Conservation (phyloP, 768 basidiomycete genomes). For the Hypholoma fasciculare region DNA sequence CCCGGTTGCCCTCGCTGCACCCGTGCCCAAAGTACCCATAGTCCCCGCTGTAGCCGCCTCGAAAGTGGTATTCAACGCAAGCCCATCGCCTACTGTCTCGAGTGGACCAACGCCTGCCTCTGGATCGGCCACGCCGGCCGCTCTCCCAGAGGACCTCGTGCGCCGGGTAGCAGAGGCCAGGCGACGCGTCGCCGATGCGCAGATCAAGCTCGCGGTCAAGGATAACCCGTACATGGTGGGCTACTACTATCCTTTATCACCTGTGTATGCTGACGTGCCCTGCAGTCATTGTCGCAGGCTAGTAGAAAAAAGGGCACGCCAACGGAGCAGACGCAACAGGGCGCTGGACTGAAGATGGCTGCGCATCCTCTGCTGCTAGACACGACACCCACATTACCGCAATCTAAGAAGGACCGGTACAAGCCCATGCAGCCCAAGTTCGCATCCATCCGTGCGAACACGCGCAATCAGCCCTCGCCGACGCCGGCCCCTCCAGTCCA, state of each 20-base stretch:
- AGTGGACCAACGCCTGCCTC: conserved; percentile 45
- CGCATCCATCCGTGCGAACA: conserved; percentile 90
- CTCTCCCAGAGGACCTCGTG: conserved; percentile 60
- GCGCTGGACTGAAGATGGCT: conserved; percentile 86
- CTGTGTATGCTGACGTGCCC: neutral
- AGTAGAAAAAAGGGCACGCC: conserved; percentile 55
- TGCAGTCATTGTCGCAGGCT: conserved; percentile 52
- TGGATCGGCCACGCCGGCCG: conserved; percentile 39
- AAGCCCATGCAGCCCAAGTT: conserved; percentile 99
- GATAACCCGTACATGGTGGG: conserved; percentile 89
- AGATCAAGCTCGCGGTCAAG: conserved; percentile 70
- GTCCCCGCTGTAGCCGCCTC: conserved; percentile 29
- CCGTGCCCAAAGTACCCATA: conserved; percentile 38
- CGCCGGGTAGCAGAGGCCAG: conserved; percentile 84
- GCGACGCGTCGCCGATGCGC: conserved; percentile 79
- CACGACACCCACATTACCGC: conserved; percentile 51
- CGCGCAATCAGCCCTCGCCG: conserved; percentile 48
- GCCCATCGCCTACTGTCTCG: conserved; percentile 32
- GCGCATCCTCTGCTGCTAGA: conserved; percentile 87
- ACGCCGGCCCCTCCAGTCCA: conserved; percentile 43
- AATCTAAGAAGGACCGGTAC: conserved; percentile 88
- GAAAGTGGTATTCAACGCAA: conserved; percentile 31
- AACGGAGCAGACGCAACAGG: conserved; percentile 67
- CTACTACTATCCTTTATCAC: conserved; percentile 3
- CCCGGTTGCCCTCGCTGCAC: conserved; percentile 36